A percentile compares a stretch with the other conserved stretches of the same genome.
These are phyloP conservation scores for Marchantia polymorpha DNA, from an alignment of 225 moss, liverwort and hornwort species.

Conservation along the genomic window DNA sequence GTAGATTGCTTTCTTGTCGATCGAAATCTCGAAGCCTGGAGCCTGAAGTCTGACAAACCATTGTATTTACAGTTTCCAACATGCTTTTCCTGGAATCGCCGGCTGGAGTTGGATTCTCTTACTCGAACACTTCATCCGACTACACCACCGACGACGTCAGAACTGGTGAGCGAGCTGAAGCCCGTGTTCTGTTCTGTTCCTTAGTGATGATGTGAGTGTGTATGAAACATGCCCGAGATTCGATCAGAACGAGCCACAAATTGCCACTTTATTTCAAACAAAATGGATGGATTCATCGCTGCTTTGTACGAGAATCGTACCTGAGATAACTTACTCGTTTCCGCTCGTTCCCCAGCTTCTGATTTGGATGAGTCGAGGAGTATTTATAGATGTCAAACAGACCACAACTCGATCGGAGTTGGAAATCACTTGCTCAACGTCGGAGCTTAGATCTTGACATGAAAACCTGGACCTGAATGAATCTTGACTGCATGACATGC, in stretches of 20 bases:
- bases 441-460: not conserved
- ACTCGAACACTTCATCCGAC: conserved; percentile 59
- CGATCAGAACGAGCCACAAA: not conserved
- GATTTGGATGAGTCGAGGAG: too few species aligned
- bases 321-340: too few species aligned
- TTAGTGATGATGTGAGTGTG: not conserved
- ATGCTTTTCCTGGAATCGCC: conserved; percentile 78
- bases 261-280: not conserved
- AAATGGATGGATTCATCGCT: too few species aligned
- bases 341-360: too few species aligned
- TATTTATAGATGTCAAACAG: too few species aligned
- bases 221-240: not conserved
- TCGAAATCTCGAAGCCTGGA: too few species aligned
- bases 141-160: conserved; percentile 52
- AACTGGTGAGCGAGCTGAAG: conserved; percentile 43
- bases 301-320: too few species aligned
- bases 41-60: not conserved
- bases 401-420: not conserved
- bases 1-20: not conserved
- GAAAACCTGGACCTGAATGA: not conserved
- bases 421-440: not conserved
- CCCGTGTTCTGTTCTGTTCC: not conserved
- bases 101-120: conserved; percentile 77
- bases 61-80: conserved; percentile 38
- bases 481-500: not conserved